Percentiles rank a stretch among this genome's conserved stretches.
These are phyloP conservation scores for Exophiala sp. DNA, from an alignment of 2,329 filamentous ascomycete species.

Conservation along the genomic window DNA sequence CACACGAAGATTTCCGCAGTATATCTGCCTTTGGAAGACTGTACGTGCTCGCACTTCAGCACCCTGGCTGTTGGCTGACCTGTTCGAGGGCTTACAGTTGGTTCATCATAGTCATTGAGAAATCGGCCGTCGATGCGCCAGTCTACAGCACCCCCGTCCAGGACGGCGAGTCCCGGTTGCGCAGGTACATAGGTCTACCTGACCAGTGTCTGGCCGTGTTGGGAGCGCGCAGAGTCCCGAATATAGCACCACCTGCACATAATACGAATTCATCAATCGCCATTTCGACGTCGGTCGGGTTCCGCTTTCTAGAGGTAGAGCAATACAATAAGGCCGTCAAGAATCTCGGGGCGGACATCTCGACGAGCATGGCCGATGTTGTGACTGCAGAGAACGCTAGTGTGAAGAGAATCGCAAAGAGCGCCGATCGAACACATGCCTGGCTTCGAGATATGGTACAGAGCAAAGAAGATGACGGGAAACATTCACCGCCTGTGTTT, in stretches of 20 bases:
- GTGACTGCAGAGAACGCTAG: constrained; percentile 56
- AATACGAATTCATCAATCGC: constrained; percentile 67
- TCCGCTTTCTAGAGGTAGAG: constrained; percentile 61
- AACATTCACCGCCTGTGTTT: constrained; percentile 48
- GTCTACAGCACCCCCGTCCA: constrained; percentile 47
- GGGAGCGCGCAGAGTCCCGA: constrained; percentile 69
- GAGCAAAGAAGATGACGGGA: not conserved
- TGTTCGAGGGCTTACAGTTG: constrained; percentile 33
- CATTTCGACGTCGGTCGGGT: constrained; percentile 81
- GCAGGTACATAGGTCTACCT: constrained; percentile 70
- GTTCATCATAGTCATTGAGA: constrained; percentile 58
- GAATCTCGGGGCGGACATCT: constrained; percentile 70
- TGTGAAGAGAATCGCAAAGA: constrained; percentile 69
- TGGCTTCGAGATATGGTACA: constrained; percentile 64
- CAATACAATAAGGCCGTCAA: constrained; percentile 63
- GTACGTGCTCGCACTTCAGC: constrained; percentile 49
- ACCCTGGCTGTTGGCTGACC: constrained; percentile 35
- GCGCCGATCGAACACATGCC: constrained; percentile 76
- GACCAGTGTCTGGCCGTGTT: constrained; percentile 62
- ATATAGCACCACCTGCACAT: constrained; percentile 61
- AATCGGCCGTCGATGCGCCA: constrained; percentile 42
- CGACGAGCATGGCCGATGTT: constrained; percentile 69
- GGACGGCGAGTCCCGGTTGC: constrained; percentile 53
- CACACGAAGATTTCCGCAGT: constrained; percentile 61
- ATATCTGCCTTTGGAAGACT: constrained; percentile 86